Conservation (phyloP, 352 stramenopile genomes). For the Globisporangium mamillatum region DNA sequence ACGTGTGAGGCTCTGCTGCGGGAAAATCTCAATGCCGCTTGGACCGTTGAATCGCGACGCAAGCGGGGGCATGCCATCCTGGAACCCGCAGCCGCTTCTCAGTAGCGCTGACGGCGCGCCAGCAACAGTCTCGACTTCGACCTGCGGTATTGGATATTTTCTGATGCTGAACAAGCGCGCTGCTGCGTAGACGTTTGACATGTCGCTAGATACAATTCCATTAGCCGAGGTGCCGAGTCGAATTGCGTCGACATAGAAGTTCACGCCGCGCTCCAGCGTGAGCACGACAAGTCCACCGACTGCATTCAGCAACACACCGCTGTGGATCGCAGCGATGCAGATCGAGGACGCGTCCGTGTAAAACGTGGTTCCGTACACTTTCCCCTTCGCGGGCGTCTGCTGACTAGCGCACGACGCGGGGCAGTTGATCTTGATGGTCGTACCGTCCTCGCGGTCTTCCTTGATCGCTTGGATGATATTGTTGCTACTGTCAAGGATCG, state of each 20-base stretch:
- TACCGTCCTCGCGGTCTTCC: constrained; percentile 89
- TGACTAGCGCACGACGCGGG: constrained; percentile 45
- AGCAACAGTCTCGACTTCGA: constrained; percentile 91
- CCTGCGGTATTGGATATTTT: constrained; percentile 38
- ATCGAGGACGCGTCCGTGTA: constrained; percentile 91
- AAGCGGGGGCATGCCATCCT: constrained; percentile 84
- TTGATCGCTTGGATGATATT: constrained; percentile 35
- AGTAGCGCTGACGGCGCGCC: constrained; percentile 80
- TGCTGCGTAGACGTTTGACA: constrained; percentile 31
- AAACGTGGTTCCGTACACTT: constrained; percentile 60
- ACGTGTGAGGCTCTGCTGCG: constrained; percentile 45
- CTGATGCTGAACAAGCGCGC: constrained; percentile 60
- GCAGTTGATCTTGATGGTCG: constrained; percentile 83
- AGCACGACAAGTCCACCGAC: constrained; percentile 67
- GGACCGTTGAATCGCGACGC: constrained; percentile 70
- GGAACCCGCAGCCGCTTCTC: constrained; percentile 82
- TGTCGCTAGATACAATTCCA: constrained; percentile 49
- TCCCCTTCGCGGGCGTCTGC: neutral
- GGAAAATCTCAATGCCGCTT: constrained; percentile 65
- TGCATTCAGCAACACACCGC: constrained; percentile 61
- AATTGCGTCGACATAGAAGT: constrained; percentile 25
- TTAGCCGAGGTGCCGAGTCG: constrained; percentile 44
- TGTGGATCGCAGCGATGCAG: constrained; percentile 89
- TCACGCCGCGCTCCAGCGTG: constrained; percentile 50
- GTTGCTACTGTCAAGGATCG: constrained; percentile 24